Evolutionary conservation across 441 rosid species (phyloP), one percentile per base, ranked within the genome.

Genomic region (Lepidium campestre): DNA sequence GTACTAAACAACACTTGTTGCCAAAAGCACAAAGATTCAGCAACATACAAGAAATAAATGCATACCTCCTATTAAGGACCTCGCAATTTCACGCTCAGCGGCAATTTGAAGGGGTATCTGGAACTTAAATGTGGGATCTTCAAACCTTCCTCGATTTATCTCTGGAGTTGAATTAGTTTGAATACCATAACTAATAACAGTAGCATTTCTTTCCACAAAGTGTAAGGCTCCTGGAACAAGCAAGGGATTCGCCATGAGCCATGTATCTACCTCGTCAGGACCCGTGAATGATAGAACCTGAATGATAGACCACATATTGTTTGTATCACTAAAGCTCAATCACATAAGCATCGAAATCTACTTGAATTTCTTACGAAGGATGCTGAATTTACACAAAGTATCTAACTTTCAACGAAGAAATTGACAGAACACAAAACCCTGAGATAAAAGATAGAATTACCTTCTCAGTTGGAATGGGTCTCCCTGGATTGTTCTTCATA

Each of bases 21-120:
- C 50, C 12, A 50, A 1, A 68, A 44, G 13, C 14, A 32, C 15
- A 32, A 10, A 18, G 19, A 23, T 1, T 27, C 35, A 49, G 0
- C 10, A 49, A 57, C n/a, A 53, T 8, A 55, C 15, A 61, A 25
- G 15, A 39, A 36, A 27, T 39, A 49, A 49, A 46, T 18, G 45
- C 15, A 44, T 75, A 94, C 99, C 97, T 82, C 87, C 83, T 12
- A 85, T 72, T 4, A 94, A 55, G 12, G 88, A 85, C 73, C 98
- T 86, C 1, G 97, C 97, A 46, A 94, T 88, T 77, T 89, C 99
- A 63, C 97, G 98, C 73, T 94, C 98, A 5, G 94, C 94, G 0
- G 98, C 96, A 58, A 94, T 68, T 81, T 94, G 98, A 72, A 94
- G 94, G 15, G 99, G 98, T 57, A 91, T 79, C 71, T 82, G 92